Evolutionary conservation across 2,329 filamentous ascomycete genomes (phyloP).

Genomic region (Colletotrichum melonis): DNA sequence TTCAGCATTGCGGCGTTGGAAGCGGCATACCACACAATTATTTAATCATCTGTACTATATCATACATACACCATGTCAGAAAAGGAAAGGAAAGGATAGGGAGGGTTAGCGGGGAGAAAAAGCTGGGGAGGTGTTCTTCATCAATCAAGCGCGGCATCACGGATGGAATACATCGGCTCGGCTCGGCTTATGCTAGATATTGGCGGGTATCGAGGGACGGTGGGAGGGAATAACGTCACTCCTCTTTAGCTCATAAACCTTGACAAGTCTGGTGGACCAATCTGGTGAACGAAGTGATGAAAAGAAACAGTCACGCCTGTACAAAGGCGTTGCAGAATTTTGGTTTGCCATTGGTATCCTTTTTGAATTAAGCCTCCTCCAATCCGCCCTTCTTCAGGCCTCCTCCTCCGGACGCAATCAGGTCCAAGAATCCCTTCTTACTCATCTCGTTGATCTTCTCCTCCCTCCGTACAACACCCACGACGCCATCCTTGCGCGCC

Average conservation of each 20-base stretch:
- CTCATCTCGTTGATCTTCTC: conserved; percentile 96
- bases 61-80: conserved; percentile 14
- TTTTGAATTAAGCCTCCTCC: conserved; percentile 62
- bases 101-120: not conserved
- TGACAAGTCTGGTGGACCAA: not conserved
- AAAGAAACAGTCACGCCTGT: no score
- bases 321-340: no score
- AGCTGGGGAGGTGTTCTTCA: conserved; percentile 10
- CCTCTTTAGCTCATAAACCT: conserved; percentile 30
- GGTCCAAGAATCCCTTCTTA: conserved; percentile 93
- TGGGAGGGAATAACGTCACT: conserved; percentile 41
- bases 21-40: conserved; percentile 11
- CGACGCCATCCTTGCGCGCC: conserved; percentile 76
- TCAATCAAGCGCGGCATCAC: conserved; percentile 28
- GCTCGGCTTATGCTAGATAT: conserved; percentile 34
- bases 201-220: conserved; percentile 37
- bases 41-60: conserved; percentile 36
- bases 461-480: conserved; percentile 83
- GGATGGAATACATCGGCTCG: conserved; percentile 24
- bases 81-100: not conserved
- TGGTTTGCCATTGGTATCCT: not conserved
- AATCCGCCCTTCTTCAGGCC: conserved; percentile 68
- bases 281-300: not conserved
- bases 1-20: conserved; percentile 18
- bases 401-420: conserved; percentile 78